A percentile compares a stretch with the other conserved stretches of the same genome.
phyloP scores from a whole-genome alignment of 805 yeast genomes.

The Candida pseudoglaebosa region DNA sequence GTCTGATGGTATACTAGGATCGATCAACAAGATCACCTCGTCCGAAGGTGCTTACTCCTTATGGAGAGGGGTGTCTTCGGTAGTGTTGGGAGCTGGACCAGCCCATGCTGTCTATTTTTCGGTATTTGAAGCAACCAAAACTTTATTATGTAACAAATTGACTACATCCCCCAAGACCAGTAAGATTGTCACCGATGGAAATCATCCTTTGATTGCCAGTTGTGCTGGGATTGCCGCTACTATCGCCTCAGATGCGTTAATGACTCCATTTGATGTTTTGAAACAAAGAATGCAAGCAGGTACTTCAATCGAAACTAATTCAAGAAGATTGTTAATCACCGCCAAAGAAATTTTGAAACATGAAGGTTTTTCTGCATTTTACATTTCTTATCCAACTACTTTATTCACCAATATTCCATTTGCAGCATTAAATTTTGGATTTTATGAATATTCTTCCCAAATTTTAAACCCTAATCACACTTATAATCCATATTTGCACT shows the following conservation, averaged over 20 bases:
- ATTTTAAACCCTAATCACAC: constrained; percentile 69
- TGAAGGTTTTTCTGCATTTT: constrained; percentile 80
- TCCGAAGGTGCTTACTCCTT: constrained; percentile 84
- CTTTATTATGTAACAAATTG: constrained; percentile 45
- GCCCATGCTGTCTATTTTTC: constrained; percentile 96
- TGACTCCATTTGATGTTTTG: constrained; percentile 95
- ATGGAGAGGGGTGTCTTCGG: constrained; percentile 93
- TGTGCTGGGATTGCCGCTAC: constrained; percentile 90
- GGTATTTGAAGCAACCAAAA: constrained; percentile 83
- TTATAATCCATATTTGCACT: constrained; percentile 88
- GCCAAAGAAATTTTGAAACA: constrained; percentile 48
- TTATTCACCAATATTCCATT: constrained; percentile 88
- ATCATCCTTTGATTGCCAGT: constrained; percentile 81
- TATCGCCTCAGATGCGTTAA: constrained; percentile 86
- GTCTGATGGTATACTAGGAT: constrained; percentile 49
- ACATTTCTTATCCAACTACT: constrained; percentile 91
- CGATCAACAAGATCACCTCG: constrained; percentile 73
- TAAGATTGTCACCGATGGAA: constrained; percentile 52
- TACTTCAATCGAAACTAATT: constrained; percentile 11
- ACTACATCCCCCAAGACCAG: constrained; percentile 28
- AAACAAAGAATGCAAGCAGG: constrained; percentile 88
- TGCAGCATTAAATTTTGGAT: constrained; percentile 90
- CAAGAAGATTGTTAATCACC: constrained; percentile 28
- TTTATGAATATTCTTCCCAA: constrained; percentile 81
- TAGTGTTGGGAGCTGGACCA: constrained; percentile 97